Evolutionary conservation across 345 rosid genomes (phyloP), one percentile per base, ranked within the genome.

Genomic region (Moringa oleifera): DNA sequence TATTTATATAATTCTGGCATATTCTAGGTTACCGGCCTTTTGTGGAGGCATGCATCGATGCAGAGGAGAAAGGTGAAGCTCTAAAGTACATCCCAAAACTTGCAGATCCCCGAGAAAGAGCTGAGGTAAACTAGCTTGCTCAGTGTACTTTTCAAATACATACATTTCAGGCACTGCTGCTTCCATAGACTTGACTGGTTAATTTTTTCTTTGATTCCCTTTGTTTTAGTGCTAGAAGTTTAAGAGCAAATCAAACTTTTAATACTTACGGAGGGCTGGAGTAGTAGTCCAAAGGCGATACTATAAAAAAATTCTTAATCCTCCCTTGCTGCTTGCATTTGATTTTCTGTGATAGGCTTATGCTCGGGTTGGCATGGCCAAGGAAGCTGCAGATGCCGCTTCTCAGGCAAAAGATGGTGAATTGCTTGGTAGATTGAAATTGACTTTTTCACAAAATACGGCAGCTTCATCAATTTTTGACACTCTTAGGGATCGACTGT

Each of bases 311-410:
- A 11, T 33, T 33, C 37, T 33, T 4, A 11, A 33, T 33, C 37
- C 37, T 33, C 11, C 6, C 37, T 33, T 11, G 37, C 37, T 33
- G 37, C 37, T 33, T 33, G 37, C 11, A 5, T 33, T 33, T 33
- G 11, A 33, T 33, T 33, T 33, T 33, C 37, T 33, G 36, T 53
- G 18, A n/a, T 75, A 94, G 99, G 86, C 96, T 41, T 94, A 82
- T 71, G 96, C 97, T 68, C 85, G 90, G 70, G 84, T 94, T 54
- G 99, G 93, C 62, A 90, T 94, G 97, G 97, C 96, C 3, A 90
- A 94, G 77, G 99, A 94, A 80, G 97, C 98, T 18, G 98, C 96
- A 18, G 97, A 90, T 70, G 95, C 96, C 63, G 99, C 99, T 15
- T 85, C 94, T 63, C 97, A 86, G 67, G 92, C 97, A 25, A 86